These are phyloP conservation scores for Backusella sp. DNA, from an alignment of 192 early-diverging fungal genomes.

Conservation along the genomic window DNA sequence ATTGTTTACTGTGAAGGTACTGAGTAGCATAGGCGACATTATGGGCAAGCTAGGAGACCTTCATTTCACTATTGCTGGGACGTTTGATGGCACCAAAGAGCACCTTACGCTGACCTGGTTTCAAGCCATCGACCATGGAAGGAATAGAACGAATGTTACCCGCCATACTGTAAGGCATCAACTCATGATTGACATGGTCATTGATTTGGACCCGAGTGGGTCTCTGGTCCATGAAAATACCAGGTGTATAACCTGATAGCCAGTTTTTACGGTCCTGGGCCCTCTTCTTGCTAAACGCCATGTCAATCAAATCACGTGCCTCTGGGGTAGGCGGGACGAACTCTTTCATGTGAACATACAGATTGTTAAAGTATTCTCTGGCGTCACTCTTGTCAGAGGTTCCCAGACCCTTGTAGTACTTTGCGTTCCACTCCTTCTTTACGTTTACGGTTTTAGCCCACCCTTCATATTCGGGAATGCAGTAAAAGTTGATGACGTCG, in stretches of 20 bases:
- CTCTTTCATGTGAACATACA: slow-evolving; percentile 76
- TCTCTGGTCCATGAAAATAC: slow-evolving; percentile 90
- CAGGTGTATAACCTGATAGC: slow-evolving; percentile 76
- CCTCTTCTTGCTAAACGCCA: slow-evolving; percentile 96
- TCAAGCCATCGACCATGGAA: slow-evolving; percentile 90
- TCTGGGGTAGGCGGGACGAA: slow-evolving; percentile 59
- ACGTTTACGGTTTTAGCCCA: slow-evolving; percentile 73
- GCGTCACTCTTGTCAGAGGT: slow-evolving; percentile 82
- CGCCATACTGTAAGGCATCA: slow-evolving; percentile 92
- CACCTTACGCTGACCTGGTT: slow-evolving; percentile 97
- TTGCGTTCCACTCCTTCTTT: slow-evolving; percentile 79
- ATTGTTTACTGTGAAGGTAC: slow-evolving; percentile 94
- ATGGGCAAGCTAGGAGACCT: slow-evolving; percentile 85
- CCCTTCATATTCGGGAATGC: slow-evolving; percentile 86
- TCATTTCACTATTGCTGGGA: slow-evolving; percentile 80
- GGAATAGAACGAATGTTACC: slow-evolving; percentile 96
- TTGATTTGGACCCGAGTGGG: slow-evolving; percentile 77
- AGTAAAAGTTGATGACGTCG: slow-evolving; percentile 75
- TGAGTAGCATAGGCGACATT: slow-evolving; percentile 86
- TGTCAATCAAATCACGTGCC: slow-evolving; percentile 82
- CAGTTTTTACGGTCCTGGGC: slow-evolving; percentile 95
- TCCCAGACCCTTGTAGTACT: slow-evolving; percentile 99
- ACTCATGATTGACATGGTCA: slow-evolving; percentile 94
- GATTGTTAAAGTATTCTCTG: slow-evolving; percentile 87
- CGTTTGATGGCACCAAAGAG: slow-evolving; percentile 84